Evolutionary conservation across 345 rosid genomes (phyloP).

Genomic region (Eucalyptus lansdowneana): DNA sequence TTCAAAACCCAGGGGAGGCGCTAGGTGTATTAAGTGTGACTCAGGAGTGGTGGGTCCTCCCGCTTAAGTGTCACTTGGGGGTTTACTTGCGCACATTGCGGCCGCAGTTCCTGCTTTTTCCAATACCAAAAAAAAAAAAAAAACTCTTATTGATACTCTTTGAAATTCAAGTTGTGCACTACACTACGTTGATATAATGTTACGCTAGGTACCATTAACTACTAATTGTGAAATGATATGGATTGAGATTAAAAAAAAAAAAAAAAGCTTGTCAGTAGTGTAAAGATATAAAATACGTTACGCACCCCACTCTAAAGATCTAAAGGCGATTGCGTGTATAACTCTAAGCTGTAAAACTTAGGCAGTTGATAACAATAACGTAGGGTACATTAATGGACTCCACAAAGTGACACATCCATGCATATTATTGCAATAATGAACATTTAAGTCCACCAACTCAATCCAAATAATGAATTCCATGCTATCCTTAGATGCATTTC

Average conservation of each 20-base stretch:
- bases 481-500: not conserved
- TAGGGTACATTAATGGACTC: not conserved
- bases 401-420: not conserved
- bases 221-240: not conserved
- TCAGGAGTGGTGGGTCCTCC: no score
- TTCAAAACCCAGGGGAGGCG: no score
- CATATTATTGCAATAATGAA: not conserved
- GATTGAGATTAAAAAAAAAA: not conserved
- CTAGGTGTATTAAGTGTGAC: no score
- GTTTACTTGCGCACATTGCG: no score
- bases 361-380: not conserved
- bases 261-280: not conserved
- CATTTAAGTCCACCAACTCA: not conserved
- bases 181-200: not conserved
- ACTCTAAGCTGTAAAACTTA: not conserved
- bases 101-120: no score
- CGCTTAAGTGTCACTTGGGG: no score
- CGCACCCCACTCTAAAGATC: not conserved
- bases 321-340: not conserved
- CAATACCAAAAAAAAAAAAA: no score
- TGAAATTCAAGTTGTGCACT: not conserved
- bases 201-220: not conserved
- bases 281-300: not conserved
- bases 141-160: not conserved
- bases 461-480: not conserved